Evolutionary conservation across 495 filamentous ascomycete genomes (phyloP).

Genomic region (Immersiella caudata): DNA sequence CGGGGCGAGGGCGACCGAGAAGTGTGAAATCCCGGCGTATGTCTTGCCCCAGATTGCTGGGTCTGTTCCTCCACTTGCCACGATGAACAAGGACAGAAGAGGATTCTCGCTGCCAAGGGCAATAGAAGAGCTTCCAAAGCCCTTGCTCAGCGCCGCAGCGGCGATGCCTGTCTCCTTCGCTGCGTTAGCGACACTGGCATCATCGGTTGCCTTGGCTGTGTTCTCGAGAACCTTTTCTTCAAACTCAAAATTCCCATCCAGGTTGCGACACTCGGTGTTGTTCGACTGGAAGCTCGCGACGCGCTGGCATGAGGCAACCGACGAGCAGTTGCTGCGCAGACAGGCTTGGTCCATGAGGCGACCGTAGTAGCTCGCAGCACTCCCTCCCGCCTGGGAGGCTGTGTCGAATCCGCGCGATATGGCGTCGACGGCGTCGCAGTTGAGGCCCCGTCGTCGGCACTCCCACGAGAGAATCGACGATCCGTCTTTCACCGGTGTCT

Average conservation of each 20-base stretch:
- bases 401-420: background rate
- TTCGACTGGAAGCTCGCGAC: background rate
- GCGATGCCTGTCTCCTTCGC: background rate
- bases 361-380: background rate
- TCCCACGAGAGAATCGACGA: background rate
- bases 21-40: slow-evolving; percentile 9
- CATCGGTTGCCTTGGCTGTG: background rate
- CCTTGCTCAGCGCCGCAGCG: background rate
- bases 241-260: slow-evolving; percentile 10
- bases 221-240: slow-evolving; percentile 4
- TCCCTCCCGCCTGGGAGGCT: background rate
- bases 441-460: slow-evolving; percentile 2
- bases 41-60: slow-evolving; percentile 10
- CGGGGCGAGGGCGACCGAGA: background rate
- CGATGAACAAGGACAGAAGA: slow-evolving; percentile 5
- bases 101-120: slow-evolving; percentile 12
- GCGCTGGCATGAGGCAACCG: background rate
- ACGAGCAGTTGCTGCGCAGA: slow-evolving; percentile 8
- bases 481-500: background rate
- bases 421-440: background rate
- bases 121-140: background rate
- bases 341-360: background rate
- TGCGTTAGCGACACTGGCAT: background rate
- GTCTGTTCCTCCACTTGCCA: slow-evolving; percentile 1
- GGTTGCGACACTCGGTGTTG: background rate